Conservation (phyloP, 2,329 filamentous ascomycete species). For the Fusarium sambucinum region DNA sequence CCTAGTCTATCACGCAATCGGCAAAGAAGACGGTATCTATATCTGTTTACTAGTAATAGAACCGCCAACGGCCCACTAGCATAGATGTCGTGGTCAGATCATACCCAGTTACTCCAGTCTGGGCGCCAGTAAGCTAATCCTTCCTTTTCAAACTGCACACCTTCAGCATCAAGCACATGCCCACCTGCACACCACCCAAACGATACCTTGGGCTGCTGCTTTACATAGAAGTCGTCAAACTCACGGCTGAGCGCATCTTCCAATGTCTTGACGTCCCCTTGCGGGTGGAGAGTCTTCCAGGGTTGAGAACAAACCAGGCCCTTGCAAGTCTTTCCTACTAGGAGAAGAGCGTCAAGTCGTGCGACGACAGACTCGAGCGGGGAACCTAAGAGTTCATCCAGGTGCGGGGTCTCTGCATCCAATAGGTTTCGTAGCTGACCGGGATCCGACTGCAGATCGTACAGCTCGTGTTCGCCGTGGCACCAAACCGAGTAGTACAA, state of each 20-base stretch:
- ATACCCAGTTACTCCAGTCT: not conserved
- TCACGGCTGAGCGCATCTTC: not conserved
- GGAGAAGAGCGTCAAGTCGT: not conserved
- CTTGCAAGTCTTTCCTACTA: not conserved
- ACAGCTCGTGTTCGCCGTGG: not conserved
- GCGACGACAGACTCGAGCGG: not conserved
- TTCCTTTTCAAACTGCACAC: not conserved
- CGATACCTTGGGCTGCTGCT: not conserved
- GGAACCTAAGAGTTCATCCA: not conserved
- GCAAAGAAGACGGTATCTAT: not conserved
- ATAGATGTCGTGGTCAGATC: not conserved
- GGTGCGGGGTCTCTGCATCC: not conserved
- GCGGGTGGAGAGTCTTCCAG: not conserved
- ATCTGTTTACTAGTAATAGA: rapidly evolving
- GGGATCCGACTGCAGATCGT: not conserved
- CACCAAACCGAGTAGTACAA: not conserved
- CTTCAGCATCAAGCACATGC: not conserved
- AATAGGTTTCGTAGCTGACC: not conserved
- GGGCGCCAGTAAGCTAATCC: not conserved
- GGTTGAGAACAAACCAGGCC: not conserved
- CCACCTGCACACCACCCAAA: not conserved
- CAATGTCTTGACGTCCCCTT: not conserved
- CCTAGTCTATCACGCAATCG: not conserved
- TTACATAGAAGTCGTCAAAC: not conserved
- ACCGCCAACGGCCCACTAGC: not conserved